A percentile compares a stretch with the other conserved stretches of the same genome.
Evolutionary conservation across 495 filamentous ascomycete species (phyloP).

Genomic region (Amphirosellinia nigrospora): DNA sequence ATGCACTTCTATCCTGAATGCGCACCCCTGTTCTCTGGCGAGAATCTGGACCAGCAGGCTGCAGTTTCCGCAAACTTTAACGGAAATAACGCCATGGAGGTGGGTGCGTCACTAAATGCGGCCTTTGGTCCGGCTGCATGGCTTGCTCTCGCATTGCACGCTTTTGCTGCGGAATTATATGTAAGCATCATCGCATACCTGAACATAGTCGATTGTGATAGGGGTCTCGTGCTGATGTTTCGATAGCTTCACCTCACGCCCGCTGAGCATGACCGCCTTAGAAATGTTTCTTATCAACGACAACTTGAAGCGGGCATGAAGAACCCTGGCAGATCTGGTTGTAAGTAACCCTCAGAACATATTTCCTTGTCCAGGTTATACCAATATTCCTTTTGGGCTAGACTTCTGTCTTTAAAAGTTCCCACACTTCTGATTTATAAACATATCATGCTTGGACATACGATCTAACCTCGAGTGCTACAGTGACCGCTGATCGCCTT

Average conservation of each 20-base stretch:
- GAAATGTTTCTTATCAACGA: conserved; percentile 55
- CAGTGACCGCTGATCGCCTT: conserved; percentile 47
- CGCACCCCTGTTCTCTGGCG: conserved; percentile 33
- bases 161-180: conserved; percentile 57
- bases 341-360: background rate
- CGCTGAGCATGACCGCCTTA: conserved; percentile 52
- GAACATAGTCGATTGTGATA: background rate
- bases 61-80: conserved; percentile 42
- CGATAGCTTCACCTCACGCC: conserved; percentile 55
- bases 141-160: conserved; percentile 53
- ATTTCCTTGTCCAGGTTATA: background rate
- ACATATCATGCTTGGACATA: background rate
- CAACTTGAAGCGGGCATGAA: conserved; percentile 58
- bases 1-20: conserved; percentile 49
- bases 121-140: conserved; percentile 54
- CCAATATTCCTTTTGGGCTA: background rate
- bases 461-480: background rate
- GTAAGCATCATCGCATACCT: conserved; percentile 27
- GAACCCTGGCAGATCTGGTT: conserved; percentile 54
- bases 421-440: background rate
- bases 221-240: conserved; percentile 8
- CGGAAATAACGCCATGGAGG: conserved; percentile 35
- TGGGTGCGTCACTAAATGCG: conserved; percentile 45
- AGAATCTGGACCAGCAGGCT: conserved; percentile 32
- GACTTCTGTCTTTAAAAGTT: background rate